These are phyloP conservation scores for Lasiodiplodia gonubiensis DNA, from an alignment of 2,329 filamentous ascomycete genomes.

Conservation along the genomic window DNA sequence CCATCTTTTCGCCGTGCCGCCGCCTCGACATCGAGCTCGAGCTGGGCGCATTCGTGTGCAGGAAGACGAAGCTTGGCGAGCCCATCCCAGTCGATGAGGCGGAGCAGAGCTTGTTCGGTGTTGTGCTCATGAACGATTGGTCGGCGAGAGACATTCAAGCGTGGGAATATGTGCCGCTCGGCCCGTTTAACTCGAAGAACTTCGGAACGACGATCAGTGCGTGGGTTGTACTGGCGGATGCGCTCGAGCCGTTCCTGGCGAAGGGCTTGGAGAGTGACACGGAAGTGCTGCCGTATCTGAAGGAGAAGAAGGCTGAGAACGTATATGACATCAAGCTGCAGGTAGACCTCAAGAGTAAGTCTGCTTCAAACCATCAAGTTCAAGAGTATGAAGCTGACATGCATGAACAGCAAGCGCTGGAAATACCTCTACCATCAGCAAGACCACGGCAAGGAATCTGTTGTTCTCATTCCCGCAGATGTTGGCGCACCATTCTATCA, in stretches of 20 bases:
- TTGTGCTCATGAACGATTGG: constrained; percentile 88
- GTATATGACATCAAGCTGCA: constrained; percentile 73
- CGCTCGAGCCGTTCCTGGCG: constrained; percentile 70
- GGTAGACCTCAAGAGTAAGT: constrained; percentile 63
- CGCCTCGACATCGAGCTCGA: constrained; percentile 82
- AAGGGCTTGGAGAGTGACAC: constrained; percentile 62
- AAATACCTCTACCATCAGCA: constrained; percentile 62
- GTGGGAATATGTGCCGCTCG: constrained; percentile 84
- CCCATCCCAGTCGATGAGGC: constrained; percentile 69
- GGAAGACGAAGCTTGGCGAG: constrained; percentile 67
- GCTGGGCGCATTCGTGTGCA: constrained; percentile 75
- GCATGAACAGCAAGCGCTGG: constrained; percentile 50
- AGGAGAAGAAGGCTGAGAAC: constrained; percentile 63
- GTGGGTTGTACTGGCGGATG: constrained; percentile 80
- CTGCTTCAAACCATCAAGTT: not conserved
- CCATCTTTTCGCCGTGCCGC: constrained; percentile 67
- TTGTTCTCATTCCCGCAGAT: constrained; percentile 86
- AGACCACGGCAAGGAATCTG: constrained; percentile 68
- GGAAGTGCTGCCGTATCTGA: constrained; percentile 66
- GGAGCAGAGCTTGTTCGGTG: constrained; percentile 74
- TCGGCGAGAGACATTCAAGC: constrained; percentile 80
- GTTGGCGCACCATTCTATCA: constrained; percentile 78
- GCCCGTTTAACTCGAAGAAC: constrained; percentile 84
- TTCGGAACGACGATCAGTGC: constrained; percentile 78
- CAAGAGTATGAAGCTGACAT: constrained; percentile 31